phyloP scores from a whole-genome alignment of 495 filamentous ascomycete genomes.

The Hyaloscypha finlandica region DNA sequence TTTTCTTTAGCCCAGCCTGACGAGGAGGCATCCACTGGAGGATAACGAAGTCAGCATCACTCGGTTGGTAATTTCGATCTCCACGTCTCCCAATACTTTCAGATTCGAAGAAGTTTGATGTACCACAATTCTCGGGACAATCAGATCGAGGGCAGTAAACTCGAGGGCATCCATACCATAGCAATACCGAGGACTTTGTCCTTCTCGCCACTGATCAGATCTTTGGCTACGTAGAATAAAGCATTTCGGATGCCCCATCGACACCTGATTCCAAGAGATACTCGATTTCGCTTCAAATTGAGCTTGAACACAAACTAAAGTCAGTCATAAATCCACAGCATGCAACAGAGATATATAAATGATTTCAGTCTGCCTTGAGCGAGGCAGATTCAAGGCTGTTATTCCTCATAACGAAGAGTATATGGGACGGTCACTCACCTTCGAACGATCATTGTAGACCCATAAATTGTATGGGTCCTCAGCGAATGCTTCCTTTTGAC shows the following conservation, averaged over 20 bases:
- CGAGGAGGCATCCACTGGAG: slow-evolving; percentile 56
- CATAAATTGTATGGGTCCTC: slow-evolving; percentile 68
- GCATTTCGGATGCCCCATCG: slow-evolving; percentile 62
- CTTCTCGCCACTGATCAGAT: slow-evolving; percentile 36
- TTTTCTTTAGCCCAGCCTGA: slow-evolving; percentile 40
- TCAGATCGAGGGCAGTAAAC: not conserved
- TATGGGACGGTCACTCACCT: slow-evolving; percentile 39
- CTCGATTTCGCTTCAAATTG: slow-evolving; percentile 27
- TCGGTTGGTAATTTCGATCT: not conserved
- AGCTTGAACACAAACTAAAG: slow-evolving; percentile 20
- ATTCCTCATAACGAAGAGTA: not conserved
- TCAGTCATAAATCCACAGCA: slow-evolving; percentile 8
- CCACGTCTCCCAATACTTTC: not conserved
- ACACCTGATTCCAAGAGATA: slow-evolving; percentile 53
- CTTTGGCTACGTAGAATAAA: slow-evolving; percentile 65
- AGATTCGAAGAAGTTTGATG: too few relatives aligned
- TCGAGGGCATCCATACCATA: slow-evolving; percentile 36
- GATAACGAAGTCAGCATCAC: not conserved
- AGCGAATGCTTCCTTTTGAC: slow-evolving; percentile 50
- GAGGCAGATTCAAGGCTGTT: not conserved
- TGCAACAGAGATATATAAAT: not conserved
- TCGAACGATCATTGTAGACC: slow-evolving; percentile 56
- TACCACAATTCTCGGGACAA: not conserved
- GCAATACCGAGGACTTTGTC: slow-evolving; percentile 59
- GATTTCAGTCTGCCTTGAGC: not conserved